A percentile compares a stretch with the other conserved stretches of the same genome.
Conservation (phyloP, 139 green algal species). For the Chlorella sp. region DNA sequence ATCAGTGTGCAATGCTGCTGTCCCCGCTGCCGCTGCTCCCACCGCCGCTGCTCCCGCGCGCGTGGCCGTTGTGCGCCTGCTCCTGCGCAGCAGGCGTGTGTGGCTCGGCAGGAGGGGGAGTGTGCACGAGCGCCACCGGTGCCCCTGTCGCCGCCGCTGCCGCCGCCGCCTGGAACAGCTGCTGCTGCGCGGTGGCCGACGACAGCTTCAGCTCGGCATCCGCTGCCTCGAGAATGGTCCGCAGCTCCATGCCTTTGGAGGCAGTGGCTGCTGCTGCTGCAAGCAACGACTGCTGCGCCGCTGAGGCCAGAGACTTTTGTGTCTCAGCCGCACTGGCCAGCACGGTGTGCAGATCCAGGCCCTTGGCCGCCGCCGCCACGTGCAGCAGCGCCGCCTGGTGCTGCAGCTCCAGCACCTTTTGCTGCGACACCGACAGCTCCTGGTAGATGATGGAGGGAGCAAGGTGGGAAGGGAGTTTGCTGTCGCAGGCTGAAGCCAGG, state of each 20-base stretch:
- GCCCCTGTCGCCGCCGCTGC: neutral
- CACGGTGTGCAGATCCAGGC: slow-evolving; percentile 10
- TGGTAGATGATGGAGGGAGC: neutral
- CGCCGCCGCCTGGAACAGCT: neutral
- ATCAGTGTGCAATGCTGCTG: too few species aligned
- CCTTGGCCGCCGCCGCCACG: slow-evolving; percentile 22
- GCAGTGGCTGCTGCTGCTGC: slow-evolving; percentile 14
- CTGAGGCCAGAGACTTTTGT: slow-evolving; percentile 3
- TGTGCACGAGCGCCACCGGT: neutral
- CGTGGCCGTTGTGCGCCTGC: neutral
- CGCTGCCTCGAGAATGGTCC: neutral
- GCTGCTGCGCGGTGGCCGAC: slow-evolving; percentile 3
- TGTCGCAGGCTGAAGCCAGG: neutral
- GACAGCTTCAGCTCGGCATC: slow-evolving; percentile 15
- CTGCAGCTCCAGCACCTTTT: slow-evolving; percentile 1
- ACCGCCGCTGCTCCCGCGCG: neutral
- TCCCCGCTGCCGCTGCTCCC: neutral
- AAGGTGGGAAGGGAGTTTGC: too few species aligned
- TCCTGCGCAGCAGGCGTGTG: neutral
- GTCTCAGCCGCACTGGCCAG: neutral
- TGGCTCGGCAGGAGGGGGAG: neutral
- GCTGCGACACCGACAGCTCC: slow-evolving; percentile 16
- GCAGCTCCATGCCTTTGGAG: slow-evolving; percentile 20
- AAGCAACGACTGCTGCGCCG: slow-evolving; percentile 22
- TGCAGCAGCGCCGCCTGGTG: slow-evolving; percentile 20